Base-by-base conservation (phyloP, 2,329 filamentous ascomycete species). In the Ceratocystis variospora region DNA sequence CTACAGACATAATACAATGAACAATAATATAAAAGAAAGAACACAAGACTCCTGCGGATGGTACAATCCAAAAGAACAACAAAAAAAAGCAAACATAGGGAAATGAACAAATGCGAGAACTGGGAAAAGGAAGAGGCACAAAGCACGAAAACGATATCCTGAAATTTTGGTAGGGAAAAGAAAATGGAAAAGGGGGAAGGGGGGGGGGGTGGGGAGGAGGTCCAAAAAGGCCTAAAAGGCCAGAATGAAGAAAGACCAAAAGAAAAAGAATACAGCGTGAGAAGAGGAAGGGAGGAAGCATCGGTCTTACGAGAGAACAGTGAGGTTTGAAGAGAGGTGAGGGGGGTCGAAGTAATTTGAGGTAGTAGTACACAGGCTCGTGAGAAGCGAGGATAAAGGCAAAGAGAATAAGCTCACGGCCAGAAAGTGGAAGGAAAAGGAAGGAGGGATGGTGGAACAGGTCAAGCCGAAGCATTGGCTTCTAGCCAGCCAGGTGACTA, bases 211-310 rank as follows among this genome's bases (percentile, higher is more conserved):
- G 48, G 6, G 33, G 53, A 55, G 31, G 22, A 28, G 22, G 46
- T 48, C 41, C 31, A 55, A 41, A 41, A 41, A 41, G 37, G 44
- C 46, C 17, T 12, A 12, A 22, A 66, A 64, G 45, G 53, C 45
- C 44, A 61, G 44, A 45, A 50, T 10, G 28, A 19, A 68, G 46
- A 69, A 48, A 68, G 61, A 64, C 19, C 31, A 64, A 61, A 55
- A 57, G 28, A 64, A 33, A 22, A 19, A 33, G 41, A 59, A n/a
- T 53, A 64, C 25, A 64, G 2, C 31, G 53, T 57, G 22, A 31
- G 19, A 28, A 33, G 19, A 22, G 19, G 12, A 57, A 57, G 53
- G n/a, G 5, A 22, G 22, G 10, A 41, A 50, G 48, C 25, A 25
- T 6, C 3, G 53, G 53, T n/a, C 53, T n/a, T 44, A 44, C 28